Base-by-base conservation (phyloP, 768 basidiomycete genomes). In the Podaxis pistillaris region DNA sequence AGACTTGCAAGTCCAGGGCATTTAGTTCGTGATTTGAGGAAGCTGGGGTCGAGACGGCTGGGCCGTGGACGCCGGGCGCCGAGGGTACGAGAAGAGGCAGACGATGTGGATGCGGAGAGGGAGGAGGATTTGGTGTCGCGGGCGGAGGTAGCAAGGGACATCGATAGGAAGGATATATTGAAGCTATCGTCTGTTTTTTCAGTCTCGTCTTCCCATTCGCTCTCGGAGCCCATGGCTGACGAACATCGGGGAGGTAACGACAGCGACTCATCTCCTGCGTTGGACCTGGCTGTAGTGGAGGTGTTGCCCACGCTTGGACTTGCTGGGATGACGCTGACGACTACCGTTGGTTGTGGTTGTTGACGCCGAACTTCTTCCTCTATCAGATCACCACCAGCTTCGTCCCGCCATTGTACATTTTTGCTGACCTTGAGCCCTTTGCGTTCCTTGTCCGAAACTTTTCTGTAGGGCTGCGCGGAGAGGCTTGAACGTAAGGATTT, bases 121-220 rank as follows among this genome's bases (percentile, higher is more conserved):
- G 40, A 53, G 2, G 62, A 61, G 11, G 62, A 49, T 24, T 70
- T 69, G 63, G 64, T 66, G 66, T 69, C 64, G 57, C 70, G 63
- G 66, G 71, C 72, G 33, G 82, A 76, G 15, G 76, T 68, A 40
- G 79, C 72, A n/a, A 78, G 67, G 13, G 79, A 77, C n/a, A 75
- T 71, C 15, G 83, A 75, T 60, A 77, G 64, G 69, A 86, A 80
- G 70, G 81, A 86, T 63, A 87, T 62, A 66, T 79, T 84, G 67
- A 90, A 69, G 70, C 88, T 91, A 55, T 91, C 91, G 7, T 94
- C 91, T 0, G 89, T 91, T 75, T 84, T 90, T 70, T 93, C 91
- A 67, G 87, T 85, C 68, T 93, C 93, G 69, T 94, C 91, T 74
- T 94, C 92, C 92, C 93, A 94, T 61, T 94, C 92, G 71, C 89